Conservation (phyloP, 495 filamentous ascomycete species). For the Neurospora sublineolata region DNA sequence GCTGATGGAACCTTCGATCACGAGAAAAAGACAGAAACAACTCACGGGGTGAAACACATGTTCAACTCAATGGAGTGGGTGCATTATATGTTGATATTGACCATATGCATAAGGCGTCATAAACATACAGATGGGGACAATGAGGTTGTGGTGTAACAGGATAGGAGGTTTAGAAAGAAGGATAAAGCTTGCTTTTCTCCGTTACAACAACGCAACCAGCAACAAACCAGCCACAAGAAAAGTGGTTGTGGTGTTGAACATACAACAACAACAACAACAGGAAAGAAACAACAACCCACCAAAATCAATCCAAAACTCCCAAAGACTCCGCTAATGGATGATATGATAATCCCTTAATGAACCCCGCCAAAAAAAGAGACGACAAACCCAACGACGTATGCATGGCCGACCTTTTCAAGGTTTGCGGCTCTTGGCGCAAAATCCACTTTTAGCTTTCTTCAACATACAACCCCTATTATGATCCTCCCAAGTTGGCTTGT, state of each 20-base stretch:
- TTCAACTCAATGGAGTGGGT: background rate
- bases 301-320: background rate
- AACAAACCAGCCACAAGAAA: background rate
- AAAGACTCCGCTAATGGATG: background rate
- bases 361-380: background rate
- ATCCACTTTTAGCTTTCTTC: background rate
- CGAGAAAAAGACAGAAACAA: background rate
- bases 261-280: background rate
- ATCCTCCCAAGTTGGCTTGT: background rate
- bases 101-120: background rate
- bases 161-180: background rate
- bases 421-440: background rate
- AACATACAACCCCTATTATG: background rate
- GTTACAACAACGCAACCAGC: background rate
- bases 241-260: background rate
- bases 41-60: background rate
- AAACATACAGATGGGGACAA: background rate
- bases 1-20: background rate
- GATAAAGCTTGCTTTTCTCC: background rate
- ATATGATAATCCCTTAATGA: background rate
- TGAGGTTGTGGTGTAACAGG: background rate
- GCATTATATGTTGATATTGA: background rate
- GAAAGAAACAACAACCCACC: background rate
- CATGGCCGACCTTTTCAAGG: background rate
- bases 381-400: background rate